Conservation (phyloP, 495 filamentous ascomycete genomes). For the Friedmanniomyces endolithicus region DNA sequence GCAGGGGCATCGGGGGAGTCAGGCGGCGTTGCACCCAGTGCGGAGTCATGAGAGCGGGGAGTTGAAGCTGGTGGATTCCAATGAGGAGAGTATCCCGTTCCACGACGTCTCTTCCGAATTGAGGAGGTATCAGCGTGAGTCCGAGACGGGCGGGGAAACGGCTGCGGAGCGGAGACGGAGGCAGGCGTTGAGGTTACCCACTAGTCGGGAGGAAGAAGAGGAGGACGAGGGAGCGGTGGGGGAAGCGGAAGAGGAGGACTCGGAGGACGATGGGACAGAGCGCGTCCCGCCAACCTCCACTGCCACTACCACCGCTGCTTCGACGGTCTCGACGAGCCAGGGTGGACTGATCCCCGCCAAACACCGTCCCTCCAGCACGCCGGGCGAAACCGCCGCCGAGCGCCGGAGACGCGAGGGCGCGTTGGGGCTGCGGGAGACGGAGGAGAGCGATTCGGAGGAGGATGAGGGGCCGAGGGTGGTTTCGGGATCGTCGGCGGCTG, state of each 20-base stretch:
- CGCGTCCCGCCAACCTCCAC: constrained; percentile 32
- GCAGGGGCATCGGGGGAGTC: constrained; percentile 4
- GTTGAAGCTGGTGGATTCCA: constrained; percentile 25
- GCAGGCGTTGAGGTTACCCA: constrained; percentile 20
- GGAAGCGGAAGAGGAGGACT: constrained; percentile 27
- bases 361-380: constrained; percentile 31
- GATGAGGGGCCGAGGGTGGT: constrained; percentile 25
- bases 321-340: constrained; percentile 5
- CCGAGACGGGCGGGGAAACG: constrained; percentile 19
- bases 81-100: constrained; percentile 25
- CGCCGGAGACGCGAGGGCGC: constrained; percentile 71
- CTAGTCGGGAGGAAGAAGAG: no score
- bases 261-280: constrained; percentile 48
- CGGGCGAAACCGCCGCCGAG: constrained; percentile 71
- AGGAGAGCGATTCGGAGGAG: constrained; percentile 43
- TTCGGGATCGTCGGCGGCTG: not conserved
- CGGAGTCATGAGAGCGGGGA: constrained; percentile 18
- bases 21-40: constrained; percentile 20
- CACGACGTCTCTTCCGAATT: constrained; percentile 27
- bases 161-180: constrained; percentile 27
- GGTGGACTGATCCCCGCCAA: no score
- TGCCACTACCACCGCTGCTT: constrained; percentile 10
- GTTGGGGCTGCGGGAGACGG: constrained; percentile 51
- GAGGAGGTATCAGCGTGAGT: not conserved
- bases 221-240: no score